Evolutionary conservation across 495 filamentous ascomycete species (phyloP), one percentile per base, ranked within the genome.

Genomic region (Aspergillus wentii): DNA sequence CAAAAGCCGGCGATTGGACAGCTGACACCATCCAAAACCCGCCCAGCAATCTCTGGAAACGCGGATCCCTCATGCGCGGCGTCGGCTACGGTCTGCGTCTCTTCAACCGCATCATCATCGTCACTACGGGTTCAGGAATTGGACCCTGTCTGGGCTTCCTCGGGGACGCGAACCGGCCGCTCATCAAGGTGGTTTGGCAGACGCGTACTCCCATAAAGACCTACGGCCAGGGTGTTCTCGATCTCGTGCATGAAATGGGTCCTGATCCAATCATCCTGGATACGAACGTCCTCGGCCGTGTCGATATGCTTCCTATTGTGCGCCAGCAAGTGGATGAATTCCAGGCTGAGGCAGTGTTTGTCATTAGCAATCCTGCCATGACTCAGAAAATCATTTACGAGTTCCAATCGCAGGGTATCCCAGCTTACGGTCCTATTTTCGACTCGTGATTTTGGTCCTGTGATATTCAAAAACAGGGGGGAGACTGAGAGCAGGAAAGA

Each of bases 61-160:
- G 70, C 9, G 71, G 73, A 13, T 49, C 65, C 31, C 66, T 66
- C n/a, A 38, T 33, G 41, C 32, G 27, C 36, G 81, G 81, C 32
- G 74, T 86, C n/a, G 67, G 85, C 42, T 74, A 75, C 54, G 68
- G 81, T 17, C 75, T 79, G 1, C 65, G 58, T 19, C 56, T 86
- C 2, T 87, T 86, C 66, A 48, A 51, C 15, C 66, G 65, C 7
- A 62, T 81, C 34, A 68, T 87, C 18, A 49, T 86, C 33, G 74
- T 87, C 17, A 74, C 75, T 5, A 87, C 83, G 0, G 83, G 83
- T 25, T 83, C 78, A 14, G 83, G 83, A 15, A 86, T 86, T 43
- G 82, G 81, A 0, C 82, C 48, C 9, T 27, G 46, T 5, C 38
- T 51, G 4, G 44, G 44, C 11, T n/a, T n/a, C n/a, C n/a, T n/a